A percentile compares a stretch with the other conserved stretches of the same genome.
These are phyloP conservation scores for Corrigiola litoralis DNA, from an alignment of 179 eudicot genomes.

Conservation along the genomic window DNA sequence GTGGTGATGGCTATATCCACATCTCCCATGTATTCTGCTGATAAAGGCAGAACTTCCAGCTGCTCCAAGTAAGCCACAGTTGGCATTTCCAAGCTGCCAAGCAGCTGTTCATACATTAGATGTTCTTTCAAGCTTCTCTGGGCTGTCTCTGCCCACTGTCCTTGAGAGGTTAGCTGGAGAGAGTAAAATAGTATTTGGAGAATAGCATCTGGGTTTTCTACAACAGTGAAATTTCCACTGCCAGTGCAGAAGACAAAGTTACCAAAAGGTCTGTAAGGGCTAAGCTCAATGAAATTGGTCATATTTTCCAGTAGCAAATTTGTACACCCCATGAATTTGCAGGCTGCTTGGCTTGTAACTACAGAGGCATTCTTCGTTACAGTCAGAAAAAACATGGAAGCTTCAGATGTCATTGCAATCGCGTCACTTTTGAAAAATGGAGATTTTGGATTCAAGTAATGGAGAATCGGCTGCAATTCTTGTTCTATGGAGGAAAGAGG, in stretches of 20 bases:
- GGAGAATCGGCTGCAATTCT: conserved; percentile 38
- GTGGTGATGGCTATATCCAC: conserved; percentile 23
- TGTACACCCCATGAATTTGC: conserved; percentile 66
- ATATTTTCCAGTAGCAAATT: conserved; percentile 55
- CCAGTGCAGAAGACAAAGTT: conserved; percentile 59
- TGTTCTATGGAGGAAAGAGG: conserved; percentile 47
- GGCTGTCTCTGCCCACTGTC: conserved; percentile 41
- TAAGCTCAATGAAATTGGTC: conserved; percentile 48
- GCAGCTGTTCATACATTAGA: conserved; percentile 44
- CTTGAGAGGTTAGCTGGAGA: conserved; percentile 46
- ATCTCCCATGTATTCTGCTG: conserved; percentile 21
- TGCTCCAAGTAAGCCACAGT: conserved; percentile 38
- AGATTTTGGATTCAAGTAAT: conserved; percentile 47
- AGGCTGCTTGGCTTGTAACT: conserved; percentile 60
- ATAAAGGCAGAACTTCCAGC: conserved; percentile 52
- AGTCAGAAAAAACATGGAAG: conserved; percentile 29
- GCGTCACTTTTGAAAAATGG: conserved; percentile 19
- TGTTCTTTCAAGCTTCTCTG: conserved; percentile 50
- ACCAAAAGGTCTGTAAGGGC: conserved; percentile 87
- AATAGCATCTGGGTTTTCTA: conserved; percentile 66
- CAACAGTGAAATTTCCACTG: conserved; percentile 42
- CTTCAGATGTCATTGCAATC: conserved; percentile 17
- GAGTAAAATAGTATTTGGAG: conserved; percentile 62
- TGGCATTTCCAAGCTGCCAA: conserved; percentile 42
- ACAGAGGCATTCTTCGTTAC: conserved; percentile 50